Percentiles rank a stretch among this genome's conserved stretches.
These are phyloP conservation scores for Platanthera zijinensis DNA, from an alignment of 106 monocot species.

Conservation along the genomic window DNA sequence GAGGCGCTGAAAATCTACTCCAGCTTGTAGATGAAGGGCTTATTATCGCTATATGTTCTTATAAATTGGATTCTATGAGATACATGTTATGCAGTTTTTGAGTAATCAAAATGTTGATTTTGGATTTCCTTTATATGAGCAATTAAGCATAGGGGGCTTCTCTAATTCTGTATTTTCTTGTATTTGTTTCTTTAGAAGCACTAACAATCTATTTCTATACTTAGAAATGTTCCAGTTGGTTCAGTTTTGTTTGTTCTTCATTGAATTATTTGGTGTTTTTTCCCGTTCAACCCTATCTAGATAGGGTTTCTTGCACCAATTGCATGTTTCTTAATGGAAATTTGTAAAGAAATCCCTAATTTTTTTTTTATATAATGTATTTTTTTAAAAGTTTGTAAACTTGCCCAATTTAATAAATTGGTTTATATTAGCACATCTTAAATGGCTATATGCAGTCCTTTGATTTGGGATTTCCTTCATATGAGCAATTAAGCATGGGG, in stretches of 20 bases:
- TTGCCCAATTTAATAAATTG: background rate
- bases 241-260: background rate
- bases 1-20: no score
- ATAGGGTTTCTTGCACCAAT: background rate
- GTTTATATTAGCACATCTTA: no score
- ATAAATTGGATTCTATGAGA: background rate
- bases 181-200: background rate
- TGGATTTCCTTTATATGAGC: background rate
- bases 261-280: background rate
- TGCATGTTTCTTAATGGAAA: background rate
- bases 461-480: no score
- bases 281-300: background rate
- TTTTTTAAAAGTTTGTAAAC: background rate
- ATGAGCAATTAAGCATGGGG: no score
- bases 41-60: background rate
- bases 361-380: no score
- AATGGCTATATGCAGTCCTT: no score
- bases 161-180: background rate
- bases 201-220: no score
- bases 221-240: background rate
- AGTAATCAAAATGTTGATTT: background rate
- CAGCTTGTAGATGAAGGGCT: no score
- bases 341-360: background rate
- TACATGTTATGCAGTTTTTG: slow-evolving; percentile 1
- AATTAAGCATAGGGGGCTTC: background rate